These are phyloP conservation scores for Aspergillus sp. DNA, from an alignment of 2,329 filamentous ascomycete genomes.

Conservation along the genomic window DNA sequence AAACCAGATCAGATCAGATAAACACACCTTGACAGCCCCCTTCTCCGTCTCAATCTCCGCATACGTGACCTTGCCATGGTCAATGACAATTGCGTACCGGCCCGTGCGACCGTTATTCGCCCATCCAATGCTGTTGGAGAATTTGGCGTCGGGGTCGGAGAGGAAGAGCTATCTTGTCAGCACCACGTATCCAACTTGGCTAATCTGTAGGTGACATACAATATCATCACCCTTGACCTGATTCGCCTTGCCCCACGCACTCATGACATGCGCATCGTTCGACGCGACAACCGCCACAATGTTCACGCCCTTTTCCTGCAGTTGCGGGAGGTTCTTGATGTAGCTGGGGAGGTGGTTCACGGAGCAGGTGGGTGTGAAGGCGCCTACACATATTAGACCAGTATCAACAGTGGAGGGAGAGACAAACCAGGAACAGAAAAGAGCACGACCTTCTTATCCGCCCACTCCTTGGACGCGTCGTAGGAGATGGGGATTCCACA, in stretches of 20 bases:
- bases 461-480: constrained; percentile 73
- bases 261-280: constrained; percentile 84
- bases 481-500: constrained; percentile 77
- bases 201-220: constrained; percentile 31
- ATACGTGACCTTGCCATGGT: constrained; percentile 76
- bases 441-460: constrained; percentile 67
- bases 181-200: not conserved
- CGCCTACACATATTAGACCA: constrained; percentile 42
- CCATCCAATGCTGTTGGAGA: constrained; percentile 75
- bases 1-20: not conserved
- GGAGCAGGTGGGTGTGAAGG: constrained; percentile 83
- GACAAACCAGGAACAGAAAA: constrained; percentile 63
- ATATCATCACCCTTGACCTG: constrained; percentile 65
- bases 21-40: constrained; percentile 26
- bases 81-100: constrained; percentile 74
- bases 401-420: not conserved
- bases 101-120: constrained; percentile 61
- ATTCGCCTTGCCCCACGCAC: constrained; percentile 84
- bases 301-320: constrained; percentile 77
- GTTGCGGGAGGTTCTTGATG: constrained; percentile 62
- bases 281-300: constrained; percentile 71
- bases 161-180: constrained; percentile 59
- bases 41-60: constrained; percentile 63
- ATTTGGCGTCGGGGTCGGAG: constrained; percentile 64
- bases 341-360: constrained; percentile 74